Base-by-base conservation (phyloP, 176 grass and related monocot genomes). In the Zizania latifolia region DNA sequence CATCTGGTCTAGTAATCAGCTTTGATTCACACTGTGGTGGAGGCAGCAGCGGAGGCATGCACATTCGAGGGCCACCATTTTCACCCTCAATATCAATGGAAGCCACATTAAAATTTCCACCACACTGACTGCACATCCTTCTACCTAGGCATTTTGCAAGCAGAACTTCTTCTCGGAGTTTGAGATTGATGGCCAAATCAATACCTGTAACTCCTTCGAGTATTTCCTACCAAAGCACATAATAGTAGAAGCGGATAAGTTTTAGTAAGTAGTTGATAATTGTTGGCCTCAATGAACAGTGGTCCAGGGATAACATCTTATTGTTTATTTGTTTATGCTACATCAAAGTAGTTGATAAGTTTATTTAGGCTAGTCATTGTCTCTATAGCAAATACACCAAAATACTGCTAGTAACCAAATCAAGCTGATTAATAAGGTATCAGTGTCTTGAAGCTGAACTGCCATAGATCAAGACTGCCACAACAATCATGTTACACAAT, bases 121-220 rank as follows among this genome's bases (percentile, higher is more conserved):
- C 91, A 39, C 95, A 94, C 28, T 92, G 84, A 73, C 86, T 92
- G 72, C 95, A 99, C 74, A 92, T 94, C 71, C 95, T 91, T 88
- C 95, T 88, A 37, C 95, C 95, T 74, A 99, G 56, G 53, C 95
- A 99, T 80, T 94, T 99, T 1, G 84, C 78, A 59, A 99, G 84
- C 14, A 99, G 45, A 31, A 86, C 82, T 40, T 99, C 89, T 83
- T 99, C 95, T 75, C 70, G 84, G 6, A 99, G 85, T 62, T 84
- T 92, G 45, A 99, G 87, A 59, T 94, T 99, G 64, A 99, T 87
- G 28, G 90, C 91, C 62, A 94, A 76, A 80, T 99, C 95, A 66
- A 99, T 92, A 74, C 92, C 89, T 26, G 89, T 94, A 32, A 99
- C 89, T 33, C 89, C 88, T 78, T 94, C 95, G 1, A 99, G 82